Conservation (phyloP, 2,329 filamentous ascomycete genomes). For the Colletotrichum sp. region DNA sequence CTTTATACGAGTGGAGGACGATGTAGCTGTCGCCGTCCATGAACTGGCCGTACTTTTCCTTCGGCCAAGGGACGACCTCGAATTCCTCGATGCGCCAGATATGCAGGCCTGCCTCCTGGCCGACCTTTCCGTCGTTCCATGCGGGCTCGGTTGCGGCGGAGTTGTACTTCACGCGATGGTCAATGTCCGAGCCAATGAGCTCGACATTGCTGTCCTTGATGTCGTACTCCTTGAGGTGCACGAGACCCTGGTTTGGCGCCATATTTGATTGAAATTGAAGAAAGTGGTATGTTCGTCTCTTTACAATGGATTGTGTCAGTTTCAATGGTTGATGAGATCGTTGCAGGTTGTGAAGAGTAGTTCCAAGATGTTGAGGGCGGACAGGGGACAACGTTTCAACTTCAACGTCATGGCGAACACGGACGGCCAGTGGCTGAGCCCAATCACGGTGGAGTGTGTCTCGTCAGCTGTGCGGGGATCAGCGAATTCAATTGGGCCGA, state of each 20-base stretch:
- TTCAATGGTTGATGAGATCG: background rate
- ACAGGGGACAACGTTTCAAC: conserved; percentile 1
- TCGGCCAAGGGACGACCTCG: conserved; percentile 66
- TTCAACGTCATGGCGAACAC: conserved; percentile 16
- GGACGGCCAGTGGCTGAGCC: conserved; percentile 9
- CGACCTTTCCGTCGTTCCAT: conserved; percentile 66
- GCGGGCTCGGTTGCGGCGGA: conserved; percentile 70
- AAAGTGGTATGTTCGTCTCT: background rate
- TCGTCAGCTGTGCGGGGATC: conserved; percentile 20
- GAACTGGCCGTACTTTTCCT: conserved; percentile 62
- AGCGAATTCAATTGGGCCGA: conserved; percentile 13
- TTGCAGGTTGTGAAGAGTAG: background rate
- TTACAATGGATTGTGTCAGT: background rate
- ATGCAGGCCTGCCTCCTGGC: conserved; percentile 56
- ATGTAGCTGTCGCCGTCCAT: conserved; percentile 74
- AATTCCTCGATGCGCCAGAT: conserved; percentile 75
- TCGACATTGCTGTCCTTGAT: conserved; percentile 73
- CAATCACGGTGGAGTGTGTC: conserved; percentile 9
- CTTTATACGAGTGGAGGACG: conserved; percentile 63
- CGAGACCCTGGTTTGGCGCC: conserved; percentile 66
- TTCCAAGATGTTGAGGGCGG: background rate
- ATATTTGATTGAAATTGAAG: conserved; percentile 42
- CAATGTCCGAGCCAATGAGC: conserved; percentile 66
- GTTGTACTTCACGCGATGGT: conserved; percentile 72
- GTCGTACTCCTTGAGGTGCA: conserved; percentile 69